phyloP scores from a whole-genome alignment of 495 filamentous ascomycete genomes.

The Aspergillus nidulans region DNA sequence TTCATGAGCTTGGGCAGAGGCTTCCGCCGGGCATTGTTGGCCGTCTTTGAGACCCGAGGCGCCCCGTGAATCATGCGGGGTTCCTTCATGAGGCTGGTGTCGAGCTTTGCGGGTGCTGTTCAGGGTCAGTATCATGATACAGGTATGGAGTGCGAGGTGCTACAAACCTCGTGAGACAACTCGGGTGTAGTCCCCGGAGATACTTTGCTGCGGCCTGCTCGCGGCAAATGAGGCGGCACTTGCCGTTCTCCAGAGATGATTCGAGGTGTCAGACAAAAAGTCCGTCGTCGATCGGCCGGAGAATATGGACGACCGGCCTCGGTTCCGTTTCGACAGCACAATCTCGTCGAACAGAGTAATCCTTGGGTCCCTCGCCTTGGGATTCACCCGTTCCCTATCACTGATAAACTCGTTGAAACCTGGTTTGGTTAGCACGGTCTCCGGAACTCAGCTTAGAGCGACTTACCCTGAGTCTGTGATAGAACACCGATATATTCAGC shows the following conservation, averaged over 20 bases:
- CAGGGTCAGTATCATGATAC: conserved; percentile 20
- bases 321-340: conserved; percentile 88
- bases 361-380: conserved; percentile 53
- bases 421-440: conserved; percentile 24
- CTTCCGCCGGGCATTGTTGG: conserved; percentile 60
- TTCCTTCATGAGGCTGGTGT: conserved; percentile 83
- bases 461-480: conserved; percentile 85
- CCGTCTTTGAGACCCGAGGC: conserved; percentile 59
- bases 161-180: conserved; percentile 55
- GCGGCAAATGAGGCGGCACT: conserved; percentile 67
- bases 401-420: conserved; percentile 97
- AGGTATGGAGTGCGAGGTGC: not conserved
- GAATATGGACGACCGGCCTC: conserved; percentile 58
- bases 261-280: conserved; percentile 79
- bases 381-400: conserved; percentile 63
- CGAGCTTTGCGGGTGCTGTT: conserved; percentile 76
- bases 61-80: conserved; percentile 72
- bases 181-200: conserved; percentile 63
- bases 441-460: not conserved
- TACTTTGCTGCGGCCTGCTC: conserved; percentile 49
- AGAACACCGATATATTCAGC: conserved; percentile 83
- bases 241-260: conserved; percentile 91
- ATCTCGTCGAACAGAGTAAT: conserved; percentile 94
- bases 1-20: conserved; percentile 69
- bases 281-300: conserved; percentile 50